These are phyloP conservation scores for Amanita rubescens DNA, from an alignment of 768 basidiomycete species.

Conservation along the genomic window DNA sequence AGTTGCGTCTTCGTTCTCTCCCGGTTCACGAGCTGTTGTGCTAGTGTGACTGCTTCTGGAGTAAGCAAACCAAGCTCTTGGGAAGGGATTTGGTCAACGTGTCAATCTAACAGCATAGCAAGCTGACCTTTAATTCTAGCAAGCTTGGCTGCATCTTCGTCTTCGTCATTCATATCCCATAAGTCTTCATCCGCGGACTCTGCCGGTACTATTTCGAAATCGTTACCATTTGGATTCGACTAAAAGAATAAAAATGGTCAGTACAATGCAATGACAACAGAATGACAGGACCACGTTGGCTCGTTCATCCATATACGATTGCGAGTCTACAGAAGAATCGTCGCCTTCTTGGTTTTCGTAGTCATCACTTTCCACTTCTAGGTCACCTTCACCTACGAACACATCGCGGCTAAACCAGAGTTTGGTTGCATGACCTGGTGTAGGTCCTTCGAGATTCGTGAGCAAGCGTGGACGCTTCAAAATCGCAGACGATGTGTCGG, in stretches of 20 bases:
- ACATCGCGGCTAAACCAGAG: conserved; percentile 97
- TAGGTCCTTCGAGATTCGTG: conserved; percentile 36
- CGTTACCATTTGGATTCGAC: conserved; percentile 29
- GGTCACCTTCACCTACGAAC: conserved; percentile 56
- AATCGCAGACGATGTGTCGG: conserved; percentile 16
- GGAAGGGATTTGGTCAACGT: conserved; percentile 6
- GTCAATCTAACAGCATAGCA: not conserved
- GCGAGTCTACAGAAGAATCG: conserved; percentile 19
- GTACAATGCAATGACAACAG: not conserved
- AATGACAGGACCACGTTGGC: not conserved
- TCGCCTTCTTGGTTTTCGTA: conserved; percentile 24
- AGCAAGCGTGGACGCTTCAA: conserved; percentile 49
- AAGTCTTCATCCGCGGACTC: conserved; percentile 50
- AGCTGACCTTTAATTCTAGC: conserved; percentile 59
- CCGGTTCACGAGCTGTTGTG: conserved; percentile 86
- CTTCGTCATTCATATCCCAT: conserved; percentile 79
- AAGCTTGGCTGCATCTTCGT: conserved; percentile 63
- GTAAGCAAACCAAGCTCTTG: conserved; percentile 79
- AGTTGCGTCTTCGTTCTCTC: conserved; percentile 82
- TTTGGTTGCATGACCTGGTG: conserved; percentile 47
- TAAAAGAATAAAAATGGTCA: not conserved
- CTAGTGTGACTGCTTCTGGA: conserved; percentile 85
- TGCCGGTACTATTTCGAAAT: conserved; percentile 70
- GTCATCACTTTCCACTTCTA: conserved; percentile 19
- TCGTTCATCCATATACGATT: conserved; percentile 15